Percentiles rank a stretch among this genome's conserved stretches.
Evolutionary conservation across 2,329 filamentous ascomycete genomes (phyloP).

Genomic region (Tolypocladium inflatum): DNA sequence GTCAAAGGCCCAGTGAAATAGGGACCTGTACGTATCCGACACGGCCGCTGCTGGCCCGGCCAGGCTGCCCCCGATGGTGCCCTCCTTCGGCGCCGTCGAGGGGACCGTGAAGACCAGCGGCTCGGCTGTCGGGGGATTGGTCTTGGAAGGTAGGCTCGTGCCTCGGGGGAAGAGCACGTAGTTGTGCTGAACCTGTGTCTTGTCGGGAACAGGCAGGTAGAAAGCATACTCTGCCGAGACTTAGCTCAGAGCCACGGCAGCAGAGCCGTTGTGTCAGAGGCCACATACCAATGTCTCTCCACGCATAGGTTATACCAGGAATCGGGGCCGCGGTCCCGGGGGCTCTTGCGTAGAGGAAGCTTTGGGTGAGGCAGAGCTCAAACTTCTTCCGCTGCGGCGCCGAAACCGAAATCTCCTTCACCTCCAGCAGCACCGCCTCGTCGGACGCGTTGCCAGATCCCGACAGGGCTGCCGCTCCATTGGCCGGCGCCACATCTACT

Average conservation of each 20-base stretch:
- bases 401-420: conserved; percentile 59
- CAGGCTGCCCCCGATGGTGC: conserved; percentile 42
- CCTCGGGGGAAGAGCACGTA: conserved; percentile 53
- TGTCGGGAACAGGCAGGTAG: conserved; percentile 56
- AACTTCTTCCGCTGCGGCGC: conserved; percentile 61
- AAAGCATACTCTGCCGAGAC: conserved; percentile 45
- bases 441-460: conserved; percentile 25
- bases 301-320: conserved; percentile 46
- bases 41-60: conserved; percentile 40
- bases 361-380: conserved; percentile 51
- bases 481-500: conserved; percentile 32
- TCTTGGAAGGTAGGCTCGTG: conserved; percentile 41
- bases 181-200: conserved; percentile 55
- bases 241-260: conserved; percentile 5
- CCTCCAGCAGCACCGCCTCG: conserved; percentile 45
- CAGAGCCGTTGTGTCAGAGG: not conserved
- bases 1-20: conserved; percentile 53
- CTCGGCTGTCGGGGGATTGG: conserved; percentile 34
- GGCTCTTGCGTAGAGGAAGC: conserved; percentile 47
- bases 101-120: conserved; percentile 57
- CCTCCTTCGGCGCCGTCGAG: conserved; percentile 49
- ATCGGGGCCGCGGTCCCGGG: conserved; percentile 42
- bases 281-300: conserved; percentile 50
- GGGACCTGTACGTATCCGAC: conserved; percentile 46
- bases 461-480: conserved; percentile 1